Evolutionary conservation across 139 green algal genomes (phyloP).

Genomic region (Micractinium conductrix): DNA sequence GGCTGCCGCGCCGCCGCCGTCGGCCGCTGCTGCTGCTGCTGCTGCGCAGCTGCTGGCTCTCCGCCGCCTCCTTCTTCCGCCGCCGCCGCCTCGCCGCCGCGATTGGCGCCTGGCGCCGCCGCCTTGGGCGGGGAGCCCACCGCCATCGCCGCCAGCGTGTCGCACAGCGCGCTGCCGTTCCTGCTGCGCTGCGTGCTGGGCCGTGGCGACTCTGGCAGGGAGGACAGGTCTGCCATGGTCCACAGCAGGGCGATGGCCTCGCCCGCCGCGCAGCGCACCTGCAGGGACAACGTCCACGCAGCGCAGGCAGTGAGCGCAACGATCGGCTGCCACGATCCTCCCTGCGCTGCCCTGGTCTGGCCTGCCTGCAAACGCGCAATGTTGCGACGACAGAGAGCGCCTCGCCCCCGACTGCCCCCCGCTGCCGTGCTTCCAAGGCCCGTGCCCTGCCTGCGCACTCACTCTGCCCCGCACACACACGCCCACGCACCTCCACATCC

Average conservation of each 20-base stretch:
- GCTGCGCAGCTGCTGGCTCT: background rate
- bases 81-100: background rate
- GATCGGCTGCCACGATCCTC: too few species aligned
- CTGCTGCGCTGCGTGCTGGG: background rate
- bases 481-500: slow-evolving; percentile 48
- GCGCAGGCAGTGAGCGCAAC: too few species aligned
- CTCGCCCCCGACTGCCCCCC: too few species aligned
- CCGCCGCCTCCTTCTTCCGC: background rate
- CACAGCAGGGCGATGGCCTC: slow-evolving; percentile 73
- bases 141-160: slow-evolving; percentile 1
- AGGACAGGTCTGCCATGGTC: slow-evolving; percentile 48
- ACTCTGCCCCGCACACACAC: too few species aligned
- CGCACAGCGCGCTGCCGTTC: background rate
- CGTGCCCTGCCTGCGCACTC: too few species aligned
- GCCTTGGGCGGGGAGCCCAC: background rate
- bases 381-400: too few species aligned
- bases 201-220: slow-evolving; percentile 34
- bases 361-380: too few species aligned
- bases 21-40: background rate
- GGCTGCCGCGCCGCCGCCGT: too few species aligned
- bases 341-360: too few species aligned
- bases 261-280: slow-evolving; percentile 70
- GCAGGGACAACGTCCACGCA: too few species aligned
- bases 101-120: background rate
- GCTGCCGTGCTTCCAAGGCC: too few species aligned